Base-by-base conservation (phyloP, 805 yeast species). In the Saccharomycopsis vini region DNA sequence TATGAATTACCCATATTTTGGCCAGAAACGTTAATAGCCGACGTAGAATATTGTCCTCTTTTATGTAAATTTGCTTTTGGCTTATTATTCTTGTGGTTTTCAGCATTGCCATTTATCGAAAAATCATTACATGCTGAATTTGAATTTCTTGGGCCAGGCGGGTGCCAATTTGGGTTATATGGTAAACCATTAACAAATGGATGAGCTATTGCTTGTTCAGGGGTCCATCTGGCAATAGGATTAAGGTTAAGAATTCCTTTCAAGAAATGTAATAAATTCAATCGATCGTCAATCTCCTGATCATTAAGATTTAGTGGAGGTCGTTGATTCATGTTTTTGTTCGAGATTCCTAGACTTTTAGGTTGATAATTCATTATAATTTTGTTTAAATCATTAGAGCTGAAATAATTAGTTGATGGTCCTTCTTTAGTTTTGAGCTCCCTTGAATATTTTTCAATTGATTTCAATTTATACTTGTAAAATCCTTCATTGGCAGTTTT, bases 221-320 rank as follows among this genome's bases (percentile, higher is more conserved):
- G 98, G 0, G 97, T 86, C 82, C 96, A 83, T 54, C 99, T 75
- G 60, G 88, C 95, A 54, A 92, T 71, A 0, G 98, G 98, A 60
- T 90, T 89, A 55, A 87, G 62, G 52, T 81, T 85, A 49, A 92
- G 66, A 7, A 86, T 72, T 21, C 95, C 95, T 35, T 68, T 62
- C 39, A 92, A 67, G 54, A 92, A 86, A 60, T 90, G 95, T 21
- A 80, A 67, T 45, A 90, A 69, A 33, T 83, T 70, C 39, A 69
- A 71, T 39, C 97, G 68, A 51, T 85, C 86, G 41, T 69, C 71
- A 67, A 79, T 68, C 60, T 90, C 97, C 53, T 73, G 73, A 45
- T 84, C 95, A 38, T 74, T 62, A 52, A 65, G 58, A 28, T 44
- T 36, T 13, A 10, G 24, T 28, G 29, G 38, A 12, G 45, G 35